Evolutionary conservation across 2,329 filamentous ascomycete genomes (phyloP), one percentile per base, ranked within the genome.

Genomic region (Tothia fuscella): DNA sequence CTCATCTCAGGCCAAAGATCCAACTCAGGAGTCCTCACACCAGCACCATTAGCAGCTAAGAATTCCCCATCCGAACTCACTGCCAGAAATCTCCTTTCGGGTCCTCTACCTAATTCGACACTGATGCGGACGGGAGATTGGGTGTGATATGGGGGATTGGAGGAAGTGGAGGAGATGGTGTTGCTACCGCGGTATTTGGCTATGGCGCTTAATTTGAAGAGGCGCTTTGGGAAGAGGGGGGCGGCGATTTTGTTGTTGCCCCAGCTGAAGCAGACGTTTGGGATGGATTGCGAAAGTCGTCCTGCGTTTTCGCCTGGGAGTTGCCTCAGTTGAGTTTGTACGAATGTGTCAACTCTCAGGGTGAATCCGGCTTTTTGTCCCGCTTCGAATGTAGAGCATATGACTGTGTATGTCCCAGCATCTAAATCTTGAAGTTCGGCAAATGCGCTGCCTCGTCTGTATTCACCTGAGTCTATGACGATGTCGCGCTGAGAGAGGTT

Each of bases 301-400:
- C 91, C 89, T 1, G 87, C 86, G 6, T 77, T 78, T 56, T 91
- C 83, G 5, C 78, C 66, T 0, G 78, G 72, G 3, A 95, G 70
- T 13, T 73, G 71, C 6, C 63, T 64, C 4, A 93, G 56, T 1
- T 59, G 52, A 28, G 78, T 71, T 0, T 71, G 65, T 2, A 63
- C 56, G 41, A 71, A 75, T 25, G 81, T 79, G 35, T 79, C 78
- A n/a, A 95, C 70, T 43, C 78, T 75, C 6, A 98, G 67, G 1
- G 71, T 75, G 54, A 93, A 96, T 37, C 71, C 69, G 3, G 82
- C 83, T 1, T 76, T 66, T 54, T 93, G 84, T 6, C 80, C 81
- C 0, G 80, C 72, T 48, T 93, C 86, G 57, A 93, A 96, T 0
- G 89, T 93, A 2, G 86, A 94, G 56, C 82, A 89, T 5, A 95